phyloP scores from a whole-genome alignment of 164 flowering plant genomes.

The Akebia trifoliata region DNA sequence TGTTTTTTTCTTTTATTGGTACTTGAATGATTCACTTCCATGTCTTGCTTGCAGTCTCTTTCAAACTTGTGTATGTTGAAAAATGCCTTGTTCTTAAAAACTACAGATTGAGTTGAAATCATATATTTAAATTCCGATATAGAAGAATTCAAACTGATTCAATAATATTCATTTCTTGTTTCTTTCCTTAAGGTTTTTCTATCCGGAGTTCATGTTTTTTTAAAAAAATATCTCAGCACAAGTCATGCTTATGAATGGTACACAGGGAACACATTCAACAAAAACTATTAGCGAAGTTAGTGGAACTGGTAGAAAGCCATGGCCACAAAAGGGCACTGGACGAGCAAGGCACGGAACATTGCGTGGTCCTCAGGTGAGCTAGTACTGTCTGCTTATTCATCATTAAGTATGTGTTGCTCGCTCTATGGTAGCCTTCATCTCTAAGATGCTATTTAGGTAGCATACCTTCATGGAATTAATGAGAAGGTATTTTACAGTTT shows the following conservation, averaged over 20 bases:
- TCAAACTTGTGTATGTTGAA: not conserved
- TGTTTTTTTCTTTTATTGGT: not conserved
- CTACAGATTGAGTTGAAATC: not conserved
- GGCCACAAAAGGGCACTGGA: conserved; percentile 81
- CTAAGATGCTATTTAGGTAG: not conserved
- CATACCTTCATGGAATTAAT: not conserved
- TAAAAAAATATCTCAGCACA: not conserved
- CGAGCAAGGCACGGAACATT: conserved; percentile 88
- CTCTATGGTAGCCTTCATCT: not conserved
- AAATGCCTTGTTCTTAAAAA: not conserved
- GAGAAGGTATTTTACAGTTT: conserved; percentile 48
- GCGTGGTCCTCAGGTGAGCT: conserved; percentile 87
- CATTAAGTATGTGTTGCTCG: conserved; percentile 2
- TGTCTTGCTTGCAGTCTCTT: not conserved
- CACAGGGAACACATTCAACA: conserved; percentile 94
- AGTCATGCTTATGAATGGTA: not conserved
- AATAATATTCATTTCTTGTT: not conserved
- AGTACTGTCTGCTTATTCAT: not conserved
- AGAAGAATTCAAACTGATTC: not conserved
- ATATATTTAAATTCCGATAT: not conserved
- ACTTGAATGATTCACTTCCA: not conserved
- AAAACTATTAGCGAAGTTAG: conserved; percentile 95
- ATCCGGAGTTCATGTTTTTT: not conserved
- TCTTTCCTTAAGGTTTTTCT: not conserved
- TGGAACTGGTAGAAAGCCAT: conserved; percentile 93